phyloP scores from a whole-genome alignment of 2,329 filamentous ascomycete genomes.

The Westerdykella ornata region DNA sequence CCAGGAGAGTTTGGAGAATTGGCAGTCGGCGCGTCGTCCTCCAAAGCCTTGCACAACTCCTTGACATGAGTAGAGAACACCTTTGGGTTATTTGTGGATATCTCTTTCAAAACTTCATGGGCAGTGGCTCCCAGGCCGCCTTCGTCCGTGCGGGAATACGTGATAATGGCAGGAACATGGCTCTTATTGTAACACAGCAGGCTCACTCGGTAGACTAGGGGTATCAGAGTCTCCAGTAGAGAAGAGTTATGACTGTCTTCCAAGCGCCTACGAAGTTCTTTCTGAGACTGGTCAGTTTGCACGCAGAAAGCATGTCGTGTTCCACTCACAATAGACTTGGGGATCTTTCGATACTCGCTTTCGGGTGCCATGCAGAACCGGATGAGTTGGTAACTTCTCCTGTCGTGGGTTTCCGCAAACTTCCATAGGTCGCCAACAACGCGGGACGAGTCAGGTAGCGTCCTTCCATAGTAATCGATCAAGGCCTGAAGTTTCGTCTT shows the following conservation, averaged over 20 bases:
- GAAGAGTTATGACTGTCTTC: constrained; percentile 57
- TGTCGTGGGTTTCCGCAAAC: constrained; percentile 86
- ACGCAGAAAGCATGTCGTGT: background rate
- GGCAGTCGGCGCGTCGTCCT: constrained; percentile 68
- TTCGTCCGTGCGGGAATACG: constrained; percentile 75
- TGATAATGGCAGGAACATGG: constrained; percentile 84
- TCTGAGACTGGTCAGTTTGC: constrained; percentile 35
- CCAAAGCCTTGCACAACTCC: constrained; percentile 80
- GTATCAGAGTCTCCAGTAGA: constrained; percentile 71
- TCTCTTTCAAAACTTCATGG: constrained; percentile 85
- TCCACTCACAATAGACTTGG: constrained; percentile 60
- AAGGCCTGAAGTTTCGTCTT: constrained; percentile 66
- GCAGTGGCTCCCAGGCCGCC: constrained; percentile 65
- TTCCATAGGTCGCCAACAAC: constrained; percentile 74
- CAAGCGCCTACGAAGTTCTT: constrained; percentile 77
- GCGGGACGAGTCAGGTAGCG: constrained; percentile 67
- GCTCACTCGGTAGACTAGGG: constrained; percentile 75
- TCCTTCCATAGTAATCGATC: constrained; percentile 64
- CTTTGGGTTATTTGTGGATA: constrained; percentile 80
- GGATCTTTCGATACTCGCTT: constrained; percentile 86
- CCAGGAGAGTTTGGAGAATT: constrained; percentile 61
- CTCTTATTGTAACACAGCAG: constrained; percentile 90
- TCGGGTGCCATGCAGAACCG: constrained; percentile 77
- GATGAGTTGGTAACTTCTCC: constrained; percentile 81
- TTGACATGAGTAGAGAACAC: constrained; percentile 90